These are phyloP conservation scores for Candida nemodendra DNA, from an alignment of 805 yeast genomes.

Conservation along the genomic window DNA sequence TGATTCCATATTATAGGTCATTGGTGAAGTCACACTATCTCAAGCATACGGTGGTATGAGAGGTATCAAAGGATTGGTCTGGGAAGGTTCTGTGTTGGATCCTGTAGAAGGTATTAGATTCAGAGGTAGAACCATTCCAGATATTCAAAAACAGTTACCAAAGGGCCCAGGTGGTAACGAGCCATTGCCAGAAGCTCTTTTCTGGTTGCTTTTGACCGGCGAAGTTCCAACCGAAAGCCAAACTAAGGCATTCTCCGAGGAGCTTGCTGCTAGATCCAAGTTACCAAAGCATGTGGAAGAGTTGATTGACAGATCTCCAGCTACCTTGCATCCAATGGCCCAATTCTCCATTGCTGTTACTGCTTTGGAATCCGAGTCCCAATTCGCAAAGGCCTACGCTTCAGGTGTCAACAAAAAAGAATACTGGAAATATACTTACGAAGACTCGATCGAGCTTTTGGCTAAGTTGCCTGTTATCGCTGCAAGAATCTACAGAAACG, in stretches of 20 bases:
- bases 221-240: constrained; percentile 75
- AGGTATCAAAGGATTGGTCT: constrained; percentile 80
- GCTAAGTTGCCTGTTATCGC: constrained; percentile 83
- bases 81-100: constrained; percentile 88
- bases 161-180: constrained; percentile 64
- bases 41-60: constrained; percentile 93
- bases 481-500: constrained; percentile 80
- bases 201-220: constrained; percentile 82
- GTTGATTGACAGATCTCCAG: constrained; percentile 71
- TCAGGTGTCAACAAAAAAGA: constrained; percentile 78
- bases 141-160: constrained; percentile 71
- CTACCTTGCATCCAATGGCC: constrained; percentile 84
- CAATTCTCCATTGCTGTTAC: constrained; percentile 82
- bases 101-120: constrained; percentile 84
- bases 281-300: constrained; percentile 77
- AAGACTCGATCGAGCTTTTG: constrained; percentile 74
- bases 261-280: constrained; percentile 74
- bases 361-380: constrained; percentile 79
- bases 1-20: constrained; percentile 36
- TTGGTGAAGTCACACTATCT: constrained; percentile 72
- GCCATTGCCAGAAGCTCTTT: constrained; percentile 75
- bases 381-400: constrained; percentile 82
- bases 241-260: constrained; percentile 68
- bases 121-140: constrained; percentile 83
- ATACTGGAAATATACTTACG: constrained; percentile 82